A percentile compares a stretch with the other conserved stretches of the same genome.
Evolutionary conservation across 345 rosid genomes (phyloP).

Genomic region (Durio zibethinus): DNA sequence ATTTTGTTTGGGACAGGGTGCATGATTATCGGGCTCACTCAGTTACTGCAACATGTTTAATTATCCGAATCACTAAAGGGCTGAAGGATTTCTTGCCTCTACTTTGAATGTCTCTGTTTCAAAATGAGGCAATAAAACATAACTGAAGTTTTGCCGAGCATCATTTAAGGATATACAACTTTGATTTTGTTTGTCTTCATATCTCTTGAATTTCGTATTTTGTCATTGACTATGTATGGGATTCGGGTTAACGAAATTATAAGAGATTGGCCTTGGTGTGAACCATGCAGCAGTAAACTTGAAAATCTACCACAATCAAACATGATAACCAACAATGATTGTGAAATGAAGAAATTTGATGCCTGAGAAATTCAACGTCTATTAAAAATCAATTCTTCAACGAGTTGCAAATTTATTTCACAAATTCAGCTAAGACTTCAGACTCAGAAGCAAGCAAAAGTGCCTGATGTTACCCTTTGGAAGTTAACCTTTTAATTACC

Average conservation of each 20-base stretch:
- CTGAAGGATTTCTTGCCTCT: not conserved
- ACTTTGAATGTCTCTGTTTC: not conserved
- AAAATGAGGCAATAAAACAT: not conserved
- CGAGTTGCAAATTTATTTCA: no score
- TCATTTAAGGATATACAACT: not conserved
- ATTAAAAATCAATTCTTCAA: no score
- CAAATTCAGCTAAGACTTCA: not conserved
- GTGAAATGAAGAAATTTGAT: not conserved
- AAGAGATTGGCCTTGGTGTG: not conserved
- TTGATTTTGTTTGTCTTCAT: not conserved
- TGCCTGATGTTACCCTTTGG: no score
- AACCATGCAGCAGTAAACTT: not conserved
- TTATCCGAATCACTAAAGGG: not conserved
- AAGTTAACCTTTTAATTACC: not conserved
- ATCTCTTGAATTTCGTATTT: no score
- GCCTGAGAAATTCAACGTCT: not conserved
- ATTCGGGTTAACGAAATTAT: not conserved
- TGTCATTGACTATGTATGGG: no score
- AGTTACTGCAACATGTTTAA: constrained; percentile 23
- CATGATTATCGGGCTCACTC: constrained; percentile 29
- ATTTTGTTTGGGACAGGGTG: constrained; percentile 33
- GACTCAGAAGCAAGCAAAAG: no score
- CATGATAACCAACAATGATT: not conserved
- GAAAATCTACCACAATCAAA: not conserved
- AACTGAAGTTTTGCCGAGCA: not conserved